These are phyloP conservation scores for Dinochytrium kinnereticum DNA, from an alignment of 371 early-diverging fungal species.

Conservation along the genomic window DNA sequence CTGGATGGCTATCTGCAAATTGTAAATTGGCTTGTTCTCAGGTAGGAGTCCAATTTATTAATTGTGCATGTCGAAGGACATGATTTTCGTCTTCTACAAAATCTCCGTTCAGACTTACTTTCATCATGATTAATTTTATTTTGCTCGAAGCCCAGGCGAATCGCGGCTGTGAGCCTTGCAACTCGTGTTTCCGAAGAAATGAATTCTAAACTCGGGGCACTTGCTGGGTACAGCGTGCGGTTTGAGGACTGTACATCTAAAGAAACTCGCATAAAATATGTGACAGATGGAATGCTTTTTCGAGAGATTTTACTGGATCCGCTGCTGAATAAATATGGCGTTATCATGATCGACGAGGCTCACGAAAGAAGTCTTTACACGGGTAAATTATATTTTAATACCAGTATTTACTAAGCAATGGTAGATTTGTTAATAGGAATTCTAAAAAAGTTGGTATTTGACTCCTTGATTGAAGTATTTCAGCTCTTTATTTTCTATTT, in stretches of 20 bases:
- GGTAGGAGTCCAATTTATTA: no score
- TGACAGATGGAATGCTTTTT: slow-evolving; percentile 98
- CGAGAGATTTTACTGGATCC: slow-evolving; percentile 92
- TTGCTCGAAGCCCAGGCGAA: slow-evolving; percentile 84
- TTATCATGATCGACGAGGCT: slow-evolving; percentile 98
- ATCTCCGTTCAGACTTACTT: no score
- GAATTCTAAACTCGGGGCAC: slow-evolving; percentile 72
- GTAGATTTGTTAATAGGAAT: slow-evolving; percentile 95
- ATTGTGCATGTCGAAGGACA: no score
- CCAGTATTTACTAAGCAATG: neutral
- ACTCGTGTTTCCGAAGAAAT: slow-evolving; percentile 95
- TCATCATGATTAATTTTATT: neutral
- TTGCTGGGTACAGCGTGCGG: slow-evolving; percentile 97
- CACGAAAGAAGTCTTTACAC: slow-evolving; percentile 98
- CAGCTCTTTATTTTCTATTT: no score
- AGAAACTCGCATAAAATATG: slow-evolving; percentile 90
- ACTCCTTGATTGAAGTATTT: neutral
- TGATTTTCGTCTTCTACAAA: no score
- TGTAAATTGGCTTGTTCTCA: slow-evolving; percentile 95
- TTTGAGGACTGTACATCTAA: slow-evolving; percentile 90
- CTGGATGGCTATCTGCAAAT: slow-evolving; percentile 75
- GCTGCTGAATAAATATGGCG: slow-evolving; percentile 88
- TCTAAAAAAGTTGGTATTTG: slow-evolving; percentile 59
- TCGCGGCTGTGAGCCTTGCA: slow-evolving; percentile 97
- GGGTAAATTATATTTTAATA: neutral